Percentiles rank a stretch among this genome's conserved stretches.
phyloP scores from a whole-genome alignment of 2,329 filamentous ascomycete genomes.

The Aspergillus proliferans region DNA sequence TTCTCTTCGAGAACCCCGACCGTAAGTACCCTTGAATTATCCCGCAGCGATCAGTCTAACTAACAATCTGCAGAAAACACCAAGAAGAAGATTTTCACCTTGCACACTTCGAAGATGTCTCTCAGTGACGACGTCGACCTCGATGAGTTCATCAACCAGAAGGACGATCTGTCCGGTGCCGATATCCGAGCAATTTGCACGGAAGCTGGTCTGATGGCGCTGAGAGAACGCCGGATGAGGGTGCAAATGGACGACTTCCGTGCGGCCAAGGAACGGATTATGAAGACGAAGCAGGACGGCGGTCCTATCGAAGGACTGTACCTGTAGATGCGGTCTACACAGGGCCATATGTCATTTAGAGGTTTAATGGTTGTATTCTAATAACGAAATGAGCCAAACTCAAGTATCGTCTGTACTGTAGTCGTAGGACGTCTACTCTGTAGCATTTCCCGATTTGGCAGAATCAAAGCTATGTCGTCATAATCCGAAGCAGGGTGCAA shows the following conservation, averaged over 20 bases:
- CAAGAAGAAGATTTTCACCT: conserved; percentile 93
- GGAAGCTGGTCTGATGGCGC: conserved; percentile 87
- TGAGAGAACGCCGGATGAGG: conserved; percentile 92
- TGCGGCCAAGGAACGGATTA: conserved; percentile 81
- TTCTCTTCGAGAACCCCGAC: conserved; percentile 68
- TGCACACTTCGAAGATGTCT: conserved; percentile 98
- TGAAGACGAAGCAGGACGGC: conserved; percentile 98
- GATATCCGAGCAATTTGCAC: conserved; percentile 99
- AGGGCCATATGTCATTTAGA: conserved; percentile 5
- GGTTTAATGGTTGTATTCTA: conserved; percentile 20
- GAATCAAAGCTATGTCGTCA: background rate
- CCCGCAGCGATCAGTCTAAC: conserved; percentile 1
- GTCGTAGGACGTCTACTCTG: background rate
- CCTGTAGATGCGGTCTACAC: conserved; percentile 57
- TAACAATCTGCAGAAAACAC: conserved; percentile 61
- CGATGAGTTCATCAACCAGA: conserved; percentile 97
- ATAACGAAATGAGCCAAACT: conserved; percentile 6
- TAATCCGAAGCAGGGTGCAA: background rate
- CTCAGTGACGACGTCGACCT: conserved; percentile 94
- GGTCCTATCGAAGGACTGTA: conserved; percentile 92
- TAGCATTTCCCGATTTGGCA: background rate
- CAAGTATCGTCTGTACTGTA: background rate
- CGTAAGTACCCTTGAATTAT: conserved; percentile 41
- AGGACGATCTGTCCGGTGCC: conserved; percentile 93
- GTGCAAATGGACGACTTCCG: conserved; percentile 99